phyloP scores from a whole-genome alignment of 208 protist species.

The Wallacemonas sp. region DNA sequence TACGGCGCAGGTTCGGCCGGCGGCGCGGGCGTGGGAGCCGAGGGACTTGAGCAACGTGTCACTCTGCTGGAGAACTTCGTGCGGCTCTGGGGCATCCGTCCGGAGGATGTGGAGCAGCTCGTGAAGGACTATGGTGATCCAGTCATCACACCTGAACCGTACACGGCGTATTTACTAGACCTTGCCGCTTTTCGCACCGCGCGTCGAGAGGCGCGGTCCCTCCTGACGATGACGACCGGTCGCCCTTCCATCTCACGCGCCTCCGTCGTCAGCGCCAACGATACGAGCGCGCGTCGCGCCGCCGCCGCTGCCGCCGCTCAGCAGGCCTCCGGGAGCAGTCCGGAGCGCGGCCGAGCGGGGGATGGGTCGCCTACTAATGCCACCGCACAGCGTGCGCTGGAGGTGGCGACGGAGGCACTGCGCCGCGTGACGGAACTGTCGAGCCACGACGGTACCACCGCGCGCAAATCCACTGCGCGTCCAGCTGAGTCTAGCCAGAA shows the following conservation, averaged over 20 bases:
- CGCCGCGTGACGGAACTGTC: constrained; percentile 23
- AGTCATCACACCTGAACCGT: constrained; percentile 72
- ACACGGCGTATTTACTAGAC: constrained; percentile 73
- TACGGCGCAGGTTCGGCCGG: constrained; percentile 13
- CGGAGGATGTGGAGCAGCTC: constrained; percentile 60
- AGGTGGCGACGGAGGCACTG: constrained; percentile 31
- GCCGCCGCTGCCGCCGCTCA: constrained; percentile 17
- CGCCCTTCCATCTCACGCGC: neutral
- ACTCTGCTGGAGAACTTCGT: constrained; percentile 69
- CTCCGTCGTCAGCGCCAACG: constrained; percentile 3
- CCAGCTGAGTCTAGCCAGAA: too few relatives aligned
- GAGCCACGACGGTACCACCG: too few relatives aligned
- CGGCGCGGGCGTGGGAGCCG: neutral
- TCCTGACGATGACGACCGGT: constrained; percentile 16
- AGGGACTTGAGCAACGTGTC: constrained; percentile 41
- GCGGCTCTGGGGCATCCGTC: constrained; percentile 63
- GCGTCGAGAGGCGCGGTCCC: constrained; percentile 48
- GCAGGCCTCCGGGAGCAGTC: constrained; percentile 13
- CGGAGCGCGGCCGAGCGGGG: too few relatives aligned
- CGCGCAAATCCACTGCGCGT: too few relatives aligned
- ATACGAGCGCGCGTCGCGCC: constrained; percentile 5
- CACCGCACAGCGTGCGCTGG: constrained; percentile 5
- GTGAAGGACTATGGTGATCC: constrained; percentile 74
- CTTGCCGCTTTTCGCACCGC: constrained; percentile 64
- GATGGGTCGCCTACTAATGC: too few relatives aligned